Base-by-base conservation (phyloP, 176 grass and related monocot genomes). In the Carex pumila region DNA sequence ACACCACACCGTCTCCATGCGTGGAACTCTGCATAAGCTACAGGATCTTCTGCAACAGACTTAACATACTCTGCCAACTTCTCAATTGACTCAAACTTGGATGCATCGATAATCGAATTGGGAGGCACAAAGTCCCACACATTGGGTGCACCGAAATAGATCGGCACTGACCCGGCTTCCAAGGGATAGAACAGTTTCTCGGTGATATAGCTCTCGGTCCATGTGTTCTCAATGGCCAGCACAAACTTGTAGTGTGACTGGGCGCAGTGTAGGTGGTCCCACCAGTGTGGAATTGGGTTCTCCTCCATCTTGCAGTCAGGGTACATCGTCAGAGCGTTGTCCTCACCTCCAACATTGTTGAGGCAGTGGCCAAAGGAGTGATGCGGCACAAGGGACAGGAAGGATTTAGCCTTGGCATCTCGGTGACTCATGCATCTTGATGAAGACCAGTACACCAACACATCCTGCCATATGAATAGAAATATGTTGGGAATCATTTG, bases 241-340 rank as follows among this genome's bases (percentile, higher is more conserved):
- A 92, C 90, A 55, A 89, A 92, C 82, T 92, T 92, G 85, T 92
- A 92, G 79, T 92, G 90, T 15, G 90, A 89, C 90, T 89, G 87
- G 53, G 90, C 85, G 13, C 90, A 92, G 70, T 92, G 90, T 17
- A 92, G 85, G 65, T 92, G 90, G 10, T 92, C 81, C 90, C 90
- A 92, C 87, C 90, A 92, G 21, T 89, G 87, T 2, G 85, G 78
- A 66, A 71, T 25, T 6, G 68, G 69, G 49, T 85, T 70, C 7
- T 57, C 87, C 52, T 18, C 32, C 64, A 87, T 85, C 25, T 63
- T 45, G 61, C 90, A 92, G 36, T 92, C 76, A 0, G 90, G 90
- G 68, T 89, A 92, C 52, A 89, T 39, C 18, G 32, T 19, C 13
- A 89, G 85, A 30, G 85, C 87, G 32, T 18, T 62, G 15, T 92